Evolutionary conservation across 192 early-diverging fungal genomes (phyloP), one percentile per base, ranked within the genome.

Genomic region (Coemansia sp.): DNA sequence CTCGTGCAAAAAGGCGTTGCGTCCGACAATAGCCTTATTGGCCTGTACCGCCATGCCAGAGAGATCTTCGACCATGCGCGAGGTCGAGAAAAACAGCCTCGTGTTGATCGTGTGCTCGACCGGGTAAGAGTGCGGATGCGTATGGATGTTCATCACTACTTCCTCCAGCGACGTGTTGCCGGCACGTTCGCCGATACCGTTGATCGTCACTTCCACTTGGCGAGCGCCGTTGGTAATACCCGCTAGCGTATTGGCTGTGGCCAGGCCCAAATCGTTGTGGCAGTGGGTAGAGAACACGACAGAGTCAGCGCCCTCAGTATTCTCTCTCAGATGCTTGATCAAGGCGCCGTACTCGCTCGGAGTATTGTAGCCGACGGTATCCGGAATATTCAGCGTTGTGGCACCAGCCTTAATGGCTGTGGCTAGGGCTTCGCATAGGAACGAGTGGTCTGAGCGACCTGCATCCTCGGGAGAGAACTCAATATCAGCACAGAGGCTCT

Each of bases 141-240:
- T 97, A 76, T 95, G 93, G 33, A 97, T 86, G 60, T 93, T 89
- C 96, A 98, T 97, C 20, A 97, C 93, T 12, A 98, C 86, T 80
- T 98, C 95, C 73, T 98, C 97, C 73, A 98, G 84, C 18, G 97
- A 87, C 5, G 97, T 98, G 81, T 98, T 98, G 52, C 97, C 96
- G 24, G 97, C 97, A 63, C 97, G 95, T 85, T 98, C 97, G 63
- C 97, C 97, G 72, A 98, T 98, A 34, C 97, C 97, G 86, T 97
- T 97, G 74, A 98, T 94, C 0, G 97, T 95, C 10, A 97, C 95
- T 72, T 98, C 97, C 9, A 98, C 94, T 69, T 98, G 97, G 10
- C 95, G 89, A 16, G 96, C 96, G 41, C 97, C 97, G 79, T 94
- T 95, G 50, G 70, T 73, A 52, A 98, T 87, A 44, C 95, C 97